Percentiles rank a stretch among this genome's conserved stretches.
These are phyloP conservation scores for Myochromella boudieri DNA, from an alignment of 768 basidiomycete genomes.

Conservation along the genomic window DNA sequence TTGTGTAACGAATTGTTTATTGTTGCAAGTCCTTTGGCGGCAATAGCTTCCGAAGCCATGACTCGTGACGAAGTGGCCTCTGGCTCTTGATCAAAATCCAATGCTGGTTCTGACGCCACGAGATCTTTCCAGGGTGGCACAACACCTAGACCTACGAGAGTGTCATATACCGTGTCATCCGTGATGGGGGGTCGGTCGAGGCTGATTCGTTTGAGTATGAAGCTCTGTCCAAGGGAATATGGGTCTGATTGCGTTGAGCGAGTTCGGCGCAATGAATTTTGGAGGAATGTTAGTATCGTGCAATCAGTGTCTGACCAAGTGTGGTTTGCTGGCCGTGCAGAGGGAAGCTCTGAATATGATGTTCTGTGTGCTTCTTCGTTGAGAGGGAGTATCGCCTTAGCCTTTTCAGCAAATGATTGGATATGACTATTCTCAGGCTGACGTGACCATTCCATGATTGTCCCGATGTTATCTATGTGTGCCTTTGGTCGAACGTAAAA, in stretches of 20 bases:
- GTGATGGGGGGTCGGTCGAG: constrained; percentile 30
- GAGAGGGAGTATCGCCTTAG: constrained; percentile 36
- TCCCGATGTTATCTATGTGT: constrained; percentile 51
- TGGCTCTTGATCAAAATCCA: constrained; percentile 35
- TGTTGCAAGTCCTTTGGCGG: constrained; percentile 23
- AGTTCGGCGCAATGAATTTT: constrained; percentile 46
- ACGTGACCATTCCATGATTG: constrained; percentile 49
- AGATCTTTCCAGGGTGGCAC: constrained; percentile 82
- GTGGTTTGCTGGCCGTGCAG: constrained; percentile 25
- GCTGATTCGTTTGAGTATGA: constrained; percentile 59
- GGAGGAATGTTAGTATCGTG: constrained; percentile 58
- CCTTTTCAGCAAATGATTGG: constrained; percentile 51
- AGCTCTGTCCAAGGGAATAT: constrained; percentile 48
- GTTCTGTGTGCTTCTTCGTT: constrained; percentile 28
- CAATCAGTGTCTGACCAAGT: constrained; percentile 55
- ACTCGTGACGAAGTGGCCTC: constrained; percentile 24
- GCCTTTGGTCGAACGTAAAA: constrained; percentile 65
- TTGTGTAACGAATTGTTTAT: constrained; percentile 19
- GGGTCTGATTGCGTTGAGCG: constrained; percentile 62
- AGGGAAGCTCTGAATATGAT: constrained; percentile 32
- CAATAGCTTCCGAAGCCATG: constrained; percentile 26
- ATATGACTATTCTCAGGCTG: constrained; percentile 38
- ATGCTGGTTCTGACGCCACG: constrained; percentile 35
- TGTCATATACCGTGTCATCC: constrained; percentile 37
- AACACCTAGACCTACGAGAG: constrained; percentile 72